Evolutionary conservation across 345 rosid species (phyloP).

Genomic region (Camelina sativa): DNA sequence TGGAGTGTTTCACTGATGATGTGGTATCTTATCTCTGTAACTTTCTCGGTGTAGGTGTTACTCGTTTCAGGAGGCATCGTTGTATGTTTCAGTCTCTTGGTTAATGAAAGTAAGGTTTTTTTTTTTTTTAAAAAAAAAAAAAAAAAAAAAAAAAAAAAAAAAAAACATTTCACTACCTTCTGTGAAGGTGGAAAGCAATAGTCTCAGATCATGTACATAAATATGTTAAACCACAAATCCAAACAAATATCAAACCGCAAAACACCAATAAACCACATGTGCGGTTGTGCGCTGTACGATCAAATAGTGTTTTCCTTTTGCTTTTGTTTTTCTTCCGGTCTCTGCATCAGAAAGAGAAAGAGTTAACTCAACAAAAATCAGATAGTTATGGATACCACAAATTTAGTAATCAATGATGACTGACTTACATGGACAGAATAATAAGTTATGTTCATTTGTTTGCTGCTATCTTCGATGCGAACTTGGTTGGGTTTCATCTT

Average conservation of each 20-base stretch:
- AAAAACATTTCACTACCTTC: conserved; percentile 26
- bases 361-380: neutral
- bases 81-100: no score
- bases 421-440: conserved; percentile 59
- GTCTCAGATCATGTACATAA: conserved; percentile 13
- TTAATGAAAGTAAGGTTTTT: no score
- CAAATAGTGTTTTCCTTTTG: conserved; percentile 5
- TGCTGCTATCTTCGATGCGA: conserved; percentile 46
- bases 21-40: no score
- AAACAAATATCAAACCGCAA: conserved; percentile 6
- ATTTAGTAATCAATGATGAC: conserved; percentile 1
- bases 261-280: neutral
- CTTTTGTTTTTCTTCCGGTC: neutral
- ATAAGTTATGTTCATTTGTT: neutral
- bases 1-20: no score
- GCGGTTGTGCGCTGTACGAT: conserved; percentile 18
- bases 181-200: conserved; percentile 30
- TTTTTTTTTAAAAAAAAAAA: no score
- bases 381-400: neutral
- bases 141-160: no score
- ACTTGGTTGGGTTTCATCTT: conserved; percentile 55
- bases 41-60: no score
- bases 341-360: conserved; percentile 32
- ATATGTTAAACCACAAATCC: conserved; percentile 1
- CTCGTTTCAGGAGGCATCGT: no score